Conservation (phyloP, 768 basidiomycete species). For the Amanita fuliginea region DNA sequence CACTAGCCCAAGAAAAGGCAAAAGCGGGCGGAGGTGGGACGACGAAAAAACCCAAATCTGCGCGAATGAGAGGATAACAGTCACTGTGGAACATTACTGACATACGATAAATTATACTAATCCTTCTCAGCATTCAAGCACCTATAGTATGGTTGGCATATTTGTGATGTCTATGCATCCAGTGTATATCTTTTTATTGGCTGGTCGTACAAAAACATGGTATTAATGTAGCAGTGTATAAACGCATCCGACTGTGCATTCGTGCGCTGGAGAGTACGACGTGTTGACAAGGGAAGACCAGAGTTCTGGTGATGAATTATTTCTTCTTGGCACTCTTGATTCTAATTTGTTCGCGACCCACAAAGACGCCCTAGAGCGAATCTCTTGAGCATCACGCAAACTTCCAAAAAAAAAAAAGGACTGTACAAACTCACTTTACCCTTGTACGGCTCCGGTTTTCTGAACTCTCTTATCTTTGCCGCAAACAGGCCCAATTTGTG, state of each 20-base stretch:
- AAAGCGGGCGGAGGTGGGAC: slow-evolving; percentile 8
- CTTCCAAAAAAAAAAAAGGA: neutral
- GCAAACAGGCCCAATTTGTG: slow-evolving; percentile 82
- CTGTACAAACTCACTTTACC: slow-evolving; percentile 88
- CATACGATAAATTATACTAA: slow-evolving; percentile 4
- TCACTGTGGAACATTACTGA: neutral
- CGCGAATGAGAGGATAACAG: slow-evolving; percentile 27
- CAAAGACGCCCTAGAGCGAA: slow-evolving; percentile 69
- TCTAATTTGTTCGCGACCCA: slow-evolving; percentile 86
- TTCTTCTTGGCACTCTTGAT: slow-evolving; percentile 95
- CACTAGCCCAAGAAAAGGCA: slow-evolving; percentile 6
- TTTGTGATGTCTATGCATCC: neutral
- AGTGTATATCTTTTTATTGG: slow-evolving; percentile 1
- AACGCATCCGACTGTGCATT: neutral
- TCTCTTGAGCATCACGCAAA: neutral
- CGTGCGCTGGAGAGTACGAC: neutral
- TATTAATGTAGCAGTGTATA: slow-evolving; percentile 3
- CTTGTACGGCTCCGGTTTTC: slow-evolving; percentile 95
- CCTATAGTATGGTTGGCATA: neutral
- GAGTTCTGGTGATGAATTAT: slow-evolving; percentile 32
- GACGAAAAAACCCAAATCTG: slow-evolving; percentile 5
- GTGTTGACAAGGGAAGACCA: neutral
- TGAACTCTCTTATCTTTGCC: slow-evolving; percentile 70
- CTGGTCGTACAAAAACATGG: neutral
- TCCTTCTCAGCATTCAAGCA: neutral